Evolutionary conservation across 805 yeast species (phyloP), one percentile per base, ranked within the genome.

Genomic region (Ogataea populi-albae): DNA sequence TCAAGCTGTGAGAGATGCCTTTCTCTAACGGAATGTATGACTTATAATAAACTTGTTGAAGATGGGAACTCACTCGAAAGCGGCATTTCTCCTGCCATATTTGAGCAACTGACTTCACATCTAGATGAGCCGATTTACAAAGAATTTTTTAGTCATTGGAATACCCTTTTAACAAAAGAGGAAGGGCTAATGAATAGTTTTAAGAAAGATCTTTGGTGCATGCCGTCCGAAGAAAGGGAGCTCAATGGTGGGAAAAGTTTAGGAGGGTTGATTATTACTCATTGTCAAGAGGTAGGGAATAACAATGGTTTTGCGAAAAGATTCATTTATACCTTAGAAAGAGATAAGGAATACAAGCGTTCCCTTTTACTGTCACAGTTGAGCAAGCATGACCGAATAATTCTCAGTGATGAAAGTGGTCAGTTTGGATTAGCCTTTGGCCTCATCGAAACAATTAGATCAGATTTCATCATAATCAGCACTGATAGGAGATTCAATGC

Each of bases 331-430:
- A 68, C 73, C 0, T 76, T 81, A 50, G 60, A 57, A 33, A 65
- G 81, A 50, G 55, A 48, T 11, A 32, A 38, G 1, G 24, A 35
- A 1, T 17, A 21, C 1, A 16, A 35, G 32, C 31, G 38, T 5
- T 37, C 64, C 6, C 37, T 64, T 40, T 55, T 56, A 23, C 29
- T 52, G 2, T 62, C 81, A 0, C 86, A 81, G 39, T 49, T 87
- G 2, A 34, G 64, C 0, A 64, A 68, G 24, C 68, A 73, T 43
- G 96, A 89, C 52, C 65, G 77, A 25, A 72, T 89, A 1, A 67
- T 83, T 11, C 64, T 88, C 1, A 87, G 96, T 52, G 95, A 85
- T 55, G 94, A 86, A 48, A 41, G 56, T 0, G 95, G 95, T 1
- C 86, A 83, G 54, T 81, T 81, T 56, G 83, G 86, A 0, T 50